Evolutionary conservation across 805 yeast genomes (phyloP), one percentile per base, ranked within the genome.

Genomic region (Suhomyces faveliae): DNA sequence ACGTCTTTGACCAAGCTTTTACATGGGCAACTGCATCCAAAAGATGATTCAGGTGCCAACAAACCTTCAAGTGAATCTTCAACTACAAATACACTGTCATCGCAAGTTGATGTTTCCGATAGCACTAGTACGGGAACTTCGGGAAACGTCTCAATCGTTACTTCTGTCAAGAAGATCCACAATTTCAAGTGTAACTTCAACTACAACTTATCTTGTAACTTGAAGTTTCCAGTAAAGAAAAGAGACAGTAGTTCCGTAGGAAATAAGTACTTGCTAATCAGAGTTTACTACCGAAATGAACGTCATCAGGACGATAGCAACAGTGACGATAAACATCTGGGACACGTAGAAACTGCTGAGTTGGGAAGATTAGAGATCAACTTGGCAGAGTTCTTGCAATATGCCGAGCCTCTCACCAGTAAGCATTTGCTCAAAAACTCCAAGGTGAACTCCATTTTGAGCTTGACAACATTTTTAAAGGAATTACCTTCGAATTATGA

Each of bases 361-460:
- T 62, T 94, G 33, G 99, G 99, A 1, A 61, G 66, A 13, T 69
- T 90, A 13, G 80, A 73, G 38, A 67, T 92, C 27, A 86, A 90
- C 58, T 61, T 91, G 37, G 68, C 92, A 0, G 95, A 89, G 56
- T 89, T 84, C 62, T 77, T 85, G 30, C 73, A 76, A 53, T 80
- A 78, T 46, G 71, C 74, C 25, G 74, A 76, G 45, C 74, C 80
- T 3, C 65, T 76, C 3, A 72, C 84, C 2, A 75, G 85, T 51
- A 73, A 87, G 51, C 89, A 86, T 56, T 67, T 92, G 39, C 70
- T 92, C 30, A 84, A 84, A 57, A 78, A 88, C 22, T 85, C 96
- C 1, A 88, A 89, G 54, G 81, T 92, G 15, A 92, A 92, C 63
- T 84, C 95, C 2, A 85, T 89, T n/a, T 64, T 86, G 35, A 83